Conservation (phyloP, 306 rosid species). For the Rosa rugosa region DNA sequence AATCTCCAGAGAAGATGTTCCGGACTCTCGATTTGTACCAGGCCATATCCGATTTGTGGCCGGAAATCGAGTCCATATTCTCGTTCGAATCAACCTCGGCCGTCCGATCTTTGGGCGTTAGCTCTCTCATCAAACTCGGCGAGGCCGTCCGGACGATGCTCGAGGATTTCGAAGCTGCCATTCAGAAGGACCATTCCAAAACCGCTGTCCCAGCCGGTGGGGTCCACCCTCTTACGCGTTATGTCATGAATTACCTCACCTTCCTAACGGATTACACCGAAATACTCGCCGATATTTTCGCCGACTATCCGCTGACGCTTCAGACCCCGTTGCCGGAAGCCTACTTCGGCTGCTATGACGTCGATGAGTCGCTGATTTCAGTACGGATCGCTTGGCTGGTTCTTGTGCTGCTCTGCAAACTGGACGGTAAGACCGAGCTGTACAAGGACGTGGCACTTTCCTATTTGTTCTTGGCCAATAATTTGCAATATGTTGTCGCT, state of each 20-base stretch:
- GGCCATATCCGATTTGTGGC: slow-evolving; percentile 49
- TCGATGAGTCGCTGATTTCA: slow-evolving; percentile 35
- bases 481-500: slow-evolving; percentile 73
- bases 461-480: slow-evolving; percentile 87
- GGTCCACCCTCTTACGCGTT: slow-evolving; percentile 88
- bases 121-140: slow-evolving; percentile 42
- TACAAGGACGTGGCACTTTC: slow-evolving; percentile 74
- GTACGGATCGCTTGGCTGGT: slow-evolving; percentile 69
- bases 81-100: slow-evolving; percentile 55
- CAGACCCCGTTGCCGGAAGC: slow-evolving; percentile 68
- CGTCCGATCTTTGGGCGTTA: slow-evolving; percentile 46
- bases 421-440: slow-evolving; percentile 64
- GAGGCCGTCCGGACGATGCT: slow-evolving; percentile 49
- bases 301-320: slow-evolving; percentile 48
- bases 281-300: slow-evolving; percentile 47
- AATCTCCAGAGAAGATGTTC: slow-evolving; percentile 74
- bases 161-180: slow-evolving; percentile 62
- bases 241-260: slow-evolving; percentile 76
- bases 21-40: slow-evolving; percentile 63
- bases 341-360: slow-evolving; percentile 34
- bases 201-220: slow-evolving; percentile 68
- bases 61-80: slow-evolving; percentile 66
- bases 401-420: slow-evolving; percentile 72
- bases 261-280: slow-evolving; percentile 64
- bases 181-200: slow-evolving; percentile 66